phyloP scores from a whole-genome alignment of 306 rosid genomes.

The Prunus davidiana region DNA sequence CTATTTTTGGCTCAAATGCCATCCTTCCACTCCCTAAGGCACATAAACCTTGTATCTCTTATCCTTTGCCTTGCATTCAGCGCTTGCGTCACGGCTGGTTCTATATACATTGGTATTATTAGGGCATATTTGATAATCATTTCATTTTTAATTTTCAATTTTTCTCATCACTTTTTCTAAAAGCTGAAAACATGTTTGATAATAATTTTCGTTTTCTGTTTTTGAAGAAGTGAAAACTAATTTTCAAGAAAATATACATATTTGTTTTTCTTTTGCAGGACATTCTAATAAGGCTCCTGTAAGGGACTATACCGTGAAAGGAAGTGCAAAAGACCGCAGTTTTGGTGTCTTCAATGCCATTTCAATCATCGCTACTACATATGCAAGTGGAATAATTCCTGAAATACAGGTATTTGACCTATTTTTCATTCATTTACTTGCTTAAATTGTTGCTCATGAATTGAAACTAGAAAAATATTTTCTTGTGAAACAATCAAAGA shows the following conservation, averaged over 20 bases:
- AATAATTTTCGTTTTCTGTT: too few relatives aligned
- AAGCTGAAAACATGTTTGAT: too few relatives aligned
- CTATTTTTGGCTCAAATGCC: slow-evolving; percentile 73
- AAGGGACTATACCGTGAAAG: slow-evolving; percentile 44
- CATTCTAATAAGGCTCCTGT: slow-evolving; percentile 47
- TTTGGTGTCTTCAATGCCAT: slow-evolving; percentile 66
- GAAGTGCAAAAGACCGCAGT: slow-evolving; percentile 29
- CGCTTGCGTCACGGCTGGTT: slow-evolving; percentile 49
- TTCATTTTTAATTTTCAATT: not conserved
- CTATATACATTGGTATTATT: slow-evolving; percentile 54
- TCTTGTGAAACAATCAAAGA: too few relatives aligned
- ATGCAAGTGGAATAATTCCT: slow-evolving; percentile 76
- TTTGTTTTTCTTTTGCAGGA: too few relatives aligned
- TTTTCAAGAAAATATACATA: too few relatives aligned
- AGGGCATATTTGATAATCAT: not conserved
- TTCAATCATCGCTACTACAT: slow-evolving; percentile 63
- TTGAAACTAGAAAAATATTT: too few relatives aligned
- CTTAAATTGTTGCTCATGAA: too few relatives aligned
- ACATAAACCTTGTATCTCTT: slow-evolving; percentile 66
- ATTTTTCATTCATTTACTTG: not conserved
- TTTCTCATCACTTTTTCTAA: not conserved
- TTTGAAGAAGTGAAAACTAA: too few relatives aligned
- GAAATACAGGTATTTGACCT: slow-evolving; percentile 66
- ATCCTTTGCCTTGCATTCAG: slow-evolving; percentile 51
- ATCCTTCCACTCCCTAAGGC: slow-evolving; percentile 81